Evolutionary conservation across 345 rosid species (phyloP).

Genomic region (Viola odorata): DNA sequence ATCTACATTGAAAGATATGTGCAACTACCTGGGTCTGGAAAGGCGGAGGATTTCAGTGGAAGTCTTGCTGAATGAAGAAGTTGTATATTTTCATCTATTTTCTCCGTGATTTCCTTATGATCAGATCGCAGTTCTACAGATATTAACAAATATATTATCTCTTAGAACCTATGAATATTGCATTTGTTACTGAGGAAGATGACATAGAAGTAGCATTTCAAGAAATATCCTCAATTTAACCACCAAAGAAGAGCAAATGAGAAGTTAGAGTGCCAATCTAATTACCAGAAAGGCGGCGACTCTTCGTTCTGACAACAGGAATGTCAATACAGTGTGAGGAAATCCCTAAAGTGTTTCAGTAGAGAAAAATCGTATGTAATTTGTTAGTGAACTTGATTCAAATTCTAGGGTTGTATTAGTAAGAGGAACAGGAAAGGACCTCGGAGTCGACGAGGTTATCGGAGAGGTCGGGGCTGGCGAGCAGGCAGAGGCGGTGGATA

Average conservation of each 20-base stretch:
- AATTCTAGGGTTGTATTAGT: no score
- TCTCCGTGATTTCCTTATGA: conserved; percentile 61
- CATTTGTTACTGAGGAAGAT: no score
- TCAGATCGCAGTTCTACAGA: conserved; percentile 58
- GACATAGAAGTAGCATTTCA: no score
- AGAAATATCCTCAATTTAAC: no score
- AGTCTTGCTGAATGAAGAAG: conserved; percentile 75
- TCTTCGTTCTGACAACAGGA: conserved; percentile 54
- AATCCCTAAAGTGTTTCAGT: conserved; percentile 45
- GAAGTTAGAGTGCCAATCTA: background rate
- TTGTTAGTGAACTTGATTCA: no score
- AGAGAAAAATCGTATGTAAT: background rate
- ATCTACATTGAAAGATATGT: no score
- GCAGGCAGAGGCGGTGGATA: conserved; percentile 57
- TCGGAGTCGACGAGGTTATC: conserved; percentile 83
- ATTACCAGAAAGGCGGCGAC: conserved; percentile 72
- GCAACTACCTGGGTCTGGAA: conserved; percentile 33
- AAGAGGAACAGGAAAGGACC: conserved; percentile 23
- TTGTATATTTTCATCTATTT: conserved; percentile 57
- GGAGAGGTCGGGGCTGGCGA: conserved; percentile 82
- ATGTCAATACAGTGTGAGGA: conserved; percentile 75
- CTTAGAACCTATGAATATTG: no score
- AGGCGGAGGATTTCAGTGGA: conserved; percentile 28
- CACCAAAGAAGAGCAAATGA: no score
- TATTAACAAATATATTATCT: no score